A percentile compares a stretch with the other conserved stretches of the same genome.
Evolutionary conservation across 2,329 filamentous ascomycete species (phyloP).

Genomic region (Sclerotinia nivalis): DNA sequence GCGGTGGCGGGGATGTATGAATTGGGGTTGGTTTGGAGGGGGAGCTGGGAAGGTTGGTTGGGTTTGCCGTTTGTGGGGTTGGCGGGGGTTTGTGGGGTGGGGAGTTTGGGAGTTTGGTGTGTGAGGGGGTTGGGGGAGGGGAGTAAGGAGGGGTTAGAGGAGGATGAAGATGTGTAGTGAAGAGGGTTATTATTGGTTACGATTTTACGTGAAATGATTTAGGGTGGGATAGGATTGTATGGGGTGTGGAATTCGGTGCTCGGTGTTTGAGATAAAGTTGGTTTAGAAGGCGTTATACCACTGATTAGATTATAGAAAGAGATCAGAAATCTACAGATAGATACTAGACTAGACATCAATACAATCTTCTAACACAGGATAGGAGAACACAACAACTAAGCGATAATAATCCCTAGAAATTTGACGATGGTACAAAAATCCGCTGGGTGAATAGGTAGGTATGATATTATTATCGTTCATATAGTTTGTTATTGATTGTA

Average conservation of each 20-base stretch:
- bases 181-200: not conserved
- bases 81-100: not conserved
- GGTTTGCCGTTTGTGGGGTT: slow-evolving; percentile 36
- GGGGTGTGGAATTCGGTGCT: too few relatives aligned
- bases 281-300: not conserved
- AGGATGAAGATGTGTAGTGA: not conserved
- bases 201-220: too few relatives aligned
- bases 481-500: too few relatives aligned
- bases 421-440: too few relatives aligned
- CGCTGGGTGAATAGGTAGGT: too few relatives aligned
- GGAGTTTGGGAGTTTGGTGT: slow-evolving; percentile 8
- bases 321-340: not conserved
- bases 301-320: not conserved
- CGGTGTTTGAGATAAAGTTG: not conserved
- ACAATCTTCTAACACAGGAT: not conserved
- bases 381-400: too few relatives aligned
- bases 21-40: slow-evolving; percentile 33
- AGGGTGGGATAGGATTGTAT: not conserved
- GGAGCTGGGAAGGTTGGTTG: slow-evolving; percentile 30
- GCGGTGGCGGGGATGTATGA: slow-evolving; percentile 26
- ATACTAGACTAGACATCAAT: not conserved
- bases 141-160: not conserved
- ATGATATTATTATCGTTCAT: too few relatives aligned
- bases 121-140: not conserved
- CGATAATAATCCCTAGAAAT: too few relatives aligned